Conservation (phyloP, 441 rosid genomes). For the Cnidoscolus chayamansa region DNA sequence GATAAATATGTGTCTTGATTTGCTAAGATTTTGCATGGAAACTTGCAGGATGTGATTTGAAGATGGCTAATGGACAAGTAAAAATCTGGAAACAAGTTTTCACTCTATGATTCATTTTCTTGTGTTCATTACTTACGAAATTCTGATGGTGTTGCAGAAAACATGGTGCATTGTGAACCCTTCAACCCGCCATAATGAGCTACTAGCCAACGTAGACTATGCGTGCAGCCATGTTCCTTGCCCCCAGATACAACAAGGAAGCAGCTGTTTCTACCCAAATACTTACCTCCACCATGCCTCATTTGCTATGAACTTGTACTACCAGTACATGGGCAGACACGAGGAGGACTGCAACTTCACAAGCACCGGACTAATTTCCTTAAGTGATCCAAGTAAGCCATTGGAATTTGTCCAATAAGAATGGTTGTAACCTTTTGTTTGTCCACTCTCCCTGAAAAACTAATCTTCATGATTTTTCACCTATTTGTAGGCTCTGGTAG, state of each 20-base stretch:
- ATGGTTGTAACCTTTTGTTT: too few relatives aligned
- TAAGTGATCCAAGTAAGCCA: constrained; percentile 28
- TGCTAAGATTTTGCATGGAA: neutral
- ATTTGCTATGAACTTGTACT: constrained; percentile 33
- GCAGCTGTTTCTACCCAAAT: constrained; percentile 33
- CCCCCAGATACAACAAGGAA: constrained; percentile 4
- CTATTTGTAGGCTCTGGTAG: constrained; percentile 28
- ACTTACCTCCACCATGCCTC: constrained; percentile 29
- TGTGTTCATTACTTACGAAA: neutral
- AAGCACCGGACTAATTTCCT: constrained; percentile 21
- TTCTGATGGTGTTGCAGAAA: constrained; percentile 21
- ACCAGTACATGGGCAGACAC: constrained; percentile 27
- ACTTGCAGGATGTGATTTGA: constrained; percentile 20
- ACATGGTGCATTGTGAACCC: constrained; percentile 43
- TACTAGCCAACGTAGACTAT: constrained; percentile 31
- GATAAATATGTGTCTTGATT: neutral
- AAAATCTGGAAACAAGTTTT: neutral
- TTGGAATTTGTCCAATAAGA: neutral
- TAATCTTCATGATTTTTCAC: neutral
- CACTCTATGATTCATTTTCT: neutral
- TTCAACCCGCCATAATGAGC: constrained; percentile 8
- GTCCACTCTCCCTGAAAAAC: neutral
- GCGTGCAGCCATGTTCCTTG: constrained; percentile 29
- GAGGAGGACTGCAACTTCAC: constrained; percentile 20
- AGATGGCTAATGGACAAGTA: constrained; percentile 25